Base-by-base conservation (phyloP, 169 alveolate genomes). In the Eimeria sp. region DNA sequence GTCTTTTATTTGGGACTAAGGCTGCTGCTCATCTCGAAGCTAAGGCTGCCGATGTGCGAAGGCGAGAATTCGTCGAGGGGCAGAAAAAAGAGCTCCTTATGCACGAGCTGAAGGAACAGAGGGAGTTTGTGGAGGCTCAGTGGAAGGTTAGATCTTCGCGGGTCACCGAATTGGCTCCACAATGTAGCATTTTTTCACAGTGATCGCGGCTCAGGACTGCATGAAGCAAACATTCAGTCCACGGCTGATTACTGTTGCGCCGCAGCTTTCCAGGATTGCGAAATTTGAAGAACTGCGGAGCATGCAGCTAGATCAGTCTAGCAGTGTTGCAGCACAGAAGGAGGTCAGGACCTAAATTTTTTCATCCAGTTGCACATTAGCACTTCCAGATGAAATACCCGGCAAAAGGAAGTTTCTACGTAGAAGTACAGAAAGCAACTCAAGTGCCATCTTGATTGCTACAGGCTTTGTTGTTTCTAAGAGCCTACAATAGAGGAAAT, bases 281-380 rank as follows among this genome's bases (percentile, higher is more conserved):
- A 87, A 43, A 37, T 87, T 87, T 43, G 94, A 64, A 87, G 83
- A 62, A 87, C 83, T 64, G 49, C 91, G 91, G 16, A 85, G 76
- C 62, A 85, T 62, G 77, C 91, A 85, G 60, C 60, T 85, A 6
- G 78, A 85, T n/a, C 77, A 20, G 13, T 54, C 72, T 3, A 85
- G 77, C 76, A 37, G 40, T 58, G 76, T 62, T 33, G 77, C 78
- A 40, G 91, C 91, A 27, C 78, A 85, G 71, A 85, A 56, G 71
- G 91, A 85, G 58, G 77, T 85, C 49, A 54, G 89, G 37, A 18
- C 27, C 25, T 27, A 52, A 46, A 40, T n/a, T 37, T 43, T 74
- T 37, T 74, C 83, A 6, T 18, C n/a, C 83, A 40, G 58, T 37
- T 74, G 83, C 54, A 37, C 46, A 13, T 40, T 6, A 74, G 43